These are phyloP conservation scores for Tulasnella sp. DNA, from an alignment of 768 basidiomycete species.

Conservation along the genomic window DNA sequence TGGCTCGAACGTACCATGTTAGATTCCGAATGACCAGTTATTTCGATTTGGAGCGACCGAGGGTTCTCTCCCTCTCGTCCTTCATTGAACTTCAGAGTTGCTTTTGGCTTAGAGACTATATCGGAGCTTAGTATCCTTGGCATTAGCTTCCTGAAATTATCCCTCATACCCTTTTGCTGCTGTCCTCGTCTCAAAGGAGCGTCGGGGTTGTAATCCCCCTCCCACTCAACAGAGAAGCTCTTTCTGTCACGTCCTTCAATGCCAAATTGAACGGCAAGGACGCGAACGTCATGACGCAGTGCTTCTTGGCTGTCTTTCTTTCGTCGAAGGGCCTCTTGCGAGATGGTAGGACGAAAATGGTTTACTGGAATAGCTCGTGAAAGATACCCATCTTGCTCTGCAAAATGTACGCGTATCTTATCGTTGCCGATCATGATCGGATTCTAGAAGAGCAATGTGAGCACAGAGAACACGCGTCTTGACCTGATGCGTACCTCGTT, in stretches of 20 bases:
- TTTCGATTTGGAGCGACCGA: neutral
- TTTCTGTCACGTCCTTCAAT: conserved; percentile 19
- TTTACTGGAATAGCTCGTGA: neutral
- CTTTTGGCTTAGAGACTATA: neutral
- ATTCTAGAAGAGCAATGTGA: neutral
- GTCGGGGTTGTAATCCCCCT: conserved; percentile 35
- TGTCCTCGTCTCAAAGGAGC: conserved; percentile 42
- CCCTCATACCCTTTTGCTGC: conserved; percentile 46
- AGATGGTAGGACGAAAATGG: neutral
- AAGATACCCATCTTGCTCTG: conserved; percentile 14
- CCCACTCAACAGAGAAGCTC: conserved; percentile 60
- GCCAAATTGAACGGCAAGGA: conserved; percentile 59
- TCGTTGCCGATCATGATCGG: neutral
- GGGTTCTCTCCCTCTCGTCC: conserved; percentile 3
- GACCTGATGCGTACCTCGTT: neutral
- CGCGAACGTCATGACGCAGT: conserved; percentile 39
- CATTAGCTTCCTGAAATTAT: conserved; percentile 42
- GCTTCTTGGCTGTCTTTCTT: conserved; percentile 29
- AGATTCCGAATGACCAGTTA: neutral
- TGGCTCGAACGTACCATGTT: conserved; percentile 28
- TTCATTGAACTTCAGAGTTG: conserved; percentile 5
- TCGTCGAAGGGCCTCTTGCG: neutral
- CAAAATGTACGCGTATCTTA: conserved; percentile 21
- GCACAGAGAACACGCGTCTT: neutral
- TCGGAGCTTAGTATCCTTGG: neutral